Evolutionary conservation across 345 rosid genomes (phyloP), one percentile per base, ranked within the genome.

Genomic region (Capsella bursapastoris): DNA sequence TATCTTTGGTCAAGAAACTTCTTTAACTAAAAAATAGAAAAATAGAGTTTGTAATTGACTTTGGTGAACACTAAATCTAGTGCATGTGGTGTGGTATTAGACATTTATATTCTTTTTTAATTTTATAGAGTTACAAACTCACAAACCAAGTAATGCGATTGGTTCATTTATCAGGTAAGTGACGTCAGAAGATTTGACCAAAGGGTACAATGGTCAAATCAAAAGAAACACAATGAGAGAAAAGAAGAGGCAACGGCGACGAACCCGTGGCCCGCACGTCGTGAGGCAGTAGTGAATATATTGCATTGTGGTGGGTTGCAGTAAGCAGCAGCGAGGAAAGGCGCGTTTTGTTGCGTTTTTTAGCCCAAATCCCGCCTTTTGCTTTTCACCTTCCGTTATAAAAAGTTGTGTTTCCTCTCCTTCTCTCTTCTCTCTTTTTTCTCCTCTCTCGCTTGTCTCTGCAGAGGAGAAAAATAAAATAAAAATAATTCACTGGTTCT

Each of bases 281-380:
- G 76, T 43, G 64, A 3, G 47, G 44, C 68, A 50, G 27, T 66
- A 31, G 15, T 12, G 15, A 38, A 2, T n/a, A 22, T 22, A 22
- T 9, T 8, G 44, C 10, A 40, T 3, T 3, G 3, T 7, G 38
- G 3, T 7, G 38, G 8, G 25, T 22, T 15, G 38, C 32, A 3
- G 28, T 0, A 9, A 6, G 52, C 12, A 8, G 48, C 34, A 44
- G 60, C 28, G 66, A 62, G 55, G 60, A 55, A 61, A 61, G 53
- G 71, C 72, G 71, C 60, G 73, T 74, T 74, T 66, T 74, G 41
- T 45, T 25, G 66, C 75, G 80, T 64, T 76, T 64, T 32, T 59
- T 63, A 22, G 55, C 55, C 55, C 53, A 66, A 40, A 68, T 73
- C 81, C 81, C 81, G 81, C 81, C 81, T 73, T 78, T 78, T 67